Evolutionary conservation across 192 early-diverging fungal species (phyloP).

Genomic region (Podila horticola): DNA sequence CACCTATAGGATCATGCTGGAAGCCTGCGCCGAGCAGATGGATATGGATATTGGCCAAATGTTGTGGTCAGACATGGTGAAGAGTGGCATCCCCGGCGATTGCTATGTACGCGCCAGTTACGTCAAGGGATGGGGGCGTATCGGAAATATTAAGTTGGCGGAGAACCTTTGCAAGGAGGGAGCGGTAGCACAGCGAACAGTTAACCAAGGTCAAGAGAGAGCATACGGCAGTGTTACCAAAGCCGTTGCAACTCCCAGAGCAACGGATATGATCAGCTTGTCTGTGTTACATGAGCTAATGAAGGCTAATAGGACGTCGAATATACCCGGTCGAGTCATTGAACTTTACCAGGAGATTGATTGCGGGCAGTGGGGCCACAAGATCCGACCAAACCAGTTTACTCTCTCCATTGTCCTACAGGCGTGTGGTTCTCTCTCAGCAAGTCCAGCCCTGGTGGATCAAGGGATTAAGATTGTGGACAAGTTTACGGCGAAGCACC

Average conservation of each 20-base stretch:
- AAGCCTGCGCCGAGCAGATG: constrained; percentile 49
- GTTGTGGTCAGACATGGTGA: constrained; percentile 27
- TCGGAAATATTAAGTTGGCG: constrained; percentile 16
- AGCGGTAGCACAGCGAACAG: neutral
- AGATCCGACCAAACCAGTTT: constrained; percentile 26
- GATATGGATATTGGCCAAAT: constrained; percentile 29
- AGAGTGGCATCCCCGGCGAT: constrained; percentile 4
- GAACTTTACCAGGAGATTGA: constrained; percentile 33
- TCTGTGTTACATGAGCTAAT: constrained; percentile 36
- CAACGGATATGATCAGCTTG: constrained; percentile 22
- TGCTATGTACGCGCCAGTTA: constrained; percentile 29
- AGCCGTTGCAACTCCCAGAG: neutral
- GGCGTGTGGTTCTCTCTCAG: constrained; percentile 17
- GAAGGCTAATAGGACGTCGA: constrained; percentile 18
- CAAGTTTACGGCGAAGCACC: neutral
- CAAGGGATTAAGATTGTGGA: constrained; percentile 18
- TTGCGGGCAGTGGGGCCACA: constrained; percentile 19
- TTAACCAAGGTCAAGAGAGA: no score
- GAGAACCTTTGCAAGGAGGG: constrained; percentile 14
- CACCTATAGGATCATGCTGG: constrained; percentile 36
- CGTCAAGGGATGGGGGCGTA: constrained; percentile 33
- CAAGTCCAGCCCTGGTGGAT: constrained; percentile 12
- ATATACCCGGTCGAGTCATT: constrained; percentile 16
- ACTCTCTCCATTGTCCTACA: constrained; percentile 42
- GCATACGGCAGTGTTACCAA: neutral